Evolutionary conservation across 2,329 filamentous ascomycete genomes (phyloP), one percentile per base, ranked within the genome.

Genomic region (Phialocephala subalpina): DNA sequence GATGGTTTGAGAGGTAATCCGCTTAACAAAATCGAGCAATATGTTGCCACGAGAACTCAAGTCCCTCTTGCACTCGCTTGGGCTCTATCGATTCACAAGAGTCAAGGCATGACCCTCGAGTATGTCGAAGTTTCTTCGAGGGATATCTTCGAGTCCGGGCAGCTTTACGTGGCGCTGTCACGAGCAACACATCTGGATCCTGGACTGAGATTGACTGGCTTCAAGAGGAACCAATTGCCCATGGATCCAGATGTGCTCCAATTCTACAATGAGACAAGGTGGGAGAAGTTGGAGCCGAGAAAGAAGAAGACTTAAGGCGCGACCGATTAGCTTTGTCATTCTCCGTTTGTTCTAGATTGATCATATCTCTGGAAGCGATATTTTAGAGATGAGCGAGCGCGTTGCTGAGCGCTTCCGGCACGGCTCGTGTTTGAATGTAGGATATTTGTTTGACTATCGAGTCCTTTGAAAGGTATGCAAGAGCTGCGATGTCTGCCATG

Each of bases 21-120:
- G 0, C 57, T 52, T 3, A 16, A 47, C 2, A 5, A 5, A 4
- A 4, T 33, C 29, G 29, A 33, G 25, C 62, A 64, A 27, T 74
- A 73, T 56, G 36, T 71, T 0, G 66, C 70, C 2, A 69, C 65
- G n/a, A 53, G 78, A 27, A 73, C 71, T 7, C 85, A 87, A 67
- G 79, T 87, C 5, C 96, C 96, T 0, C 83, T 98, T 57, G 97
- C 97, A 62, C 83, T 98, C 25, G 95, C 94, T 0, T 98, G 96
- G 96, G 95, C 96, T 1, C 80, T 98, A 35, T 97, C 93, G 1
- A 98, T 99, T 64, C 96, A 99, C 83, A 98, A 98, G 80, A 94
- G 95, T 0, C 94, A 97, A 76, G 94, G 94, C 1, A 94, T 97
- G 79, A 97, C 94, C 0, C 58, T 76, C 4, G 60, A 74, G 3